Percentiles rank a stretch among this genome's conserved stretches.
phyloP scores from a whole-genome alignment of 2,329 filamentous ascomycete genomes.

The Lachnellula occidentalis region DNA sequence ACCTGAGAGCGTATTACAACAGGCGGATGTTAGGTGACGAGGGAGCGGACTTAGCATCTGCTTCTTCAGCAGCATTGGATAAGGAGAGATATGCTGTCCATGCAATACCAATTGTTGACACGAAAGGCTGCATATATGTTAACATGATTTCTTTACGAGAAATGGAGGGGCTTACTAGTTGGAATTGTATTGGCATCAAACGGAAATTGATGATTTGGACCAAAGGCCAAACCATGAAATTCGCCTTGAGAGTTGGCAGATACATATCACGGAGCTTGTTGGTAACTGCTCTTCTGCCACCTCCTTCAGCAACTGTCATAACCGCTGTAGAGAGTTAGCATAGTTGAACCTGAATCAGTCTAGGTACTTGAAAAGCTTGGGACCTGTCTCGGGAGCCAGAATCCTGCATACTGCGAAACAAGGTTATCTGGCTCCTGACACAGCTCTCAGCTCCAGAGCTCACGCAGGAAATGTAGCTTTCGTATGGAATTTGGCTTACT shows the following conservation, averaged over 20 bases:
- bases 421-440: no score
- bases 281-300: slow-evolving; percentile 70
- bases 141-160: background rate
- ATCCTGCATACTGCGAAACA: no score
- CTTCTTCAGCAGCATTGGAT: slow-evolving; percentile 71
- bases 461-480: no score
- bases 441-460: no score
- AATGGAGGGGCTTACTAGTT: slow-evolving; percentile 65
- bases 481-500: background rate
- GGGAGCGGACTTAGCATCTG: slow-evolving; percentile 29
- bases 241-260: slow-evolving; percentile 87
- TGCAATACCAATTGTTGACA: slow-evolving; percentile 90
- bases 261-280: slow-evolving; percentile 93
- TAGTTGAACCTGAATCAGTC: no score
- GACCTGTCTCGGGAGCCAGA: no score
- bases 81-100: slow-evolving; percentile 97
- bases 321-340: slow-evolving; percentile 45
- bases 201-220: slow-evolving; percentile 98
- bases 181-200: slow-evolving; percentile 89
- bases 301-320: slow-evolving; percentile 95
- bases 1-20: slow-evolving; percentile 23
- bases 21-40: slow-evolving; percentile 31
- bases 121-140: slow-evolving; percentile 65
- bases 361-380: no score
- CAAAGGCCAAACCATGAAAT: slow-evolving; percentile 90